Percentiles rank a stretch among this genome's conserved stretches.
These are phyloP conservation scores for Teratosphaeria viscida DNA, from an alignment of 2,329 filamentous ascomycete genomes.

Conservation along the genomic window DNA sequence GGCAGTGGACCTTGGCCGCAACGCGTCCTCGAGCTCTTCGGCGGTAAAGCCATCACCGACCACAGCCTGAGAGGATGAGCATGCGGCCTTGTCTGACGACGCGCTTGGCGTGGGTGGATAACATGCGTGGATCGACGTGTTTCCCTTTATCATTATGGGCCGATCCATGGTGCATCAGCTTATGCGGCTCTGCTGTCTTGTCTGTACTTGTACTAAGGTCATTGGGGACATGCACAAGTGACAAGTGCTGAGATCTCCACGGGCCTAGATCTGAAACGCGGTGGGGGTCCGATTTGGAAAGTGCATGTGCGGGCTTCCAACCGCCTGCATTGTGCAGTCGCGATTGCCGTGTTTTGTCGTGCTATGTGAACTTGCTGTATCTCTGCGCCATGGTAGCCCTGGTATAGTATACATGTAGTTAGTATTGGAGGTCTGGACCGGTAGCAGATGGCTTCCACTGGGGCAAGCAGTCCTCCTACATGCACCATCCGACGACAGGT, in stretches of 20 bases:
- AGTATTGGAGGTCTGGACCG: too few relatives aligned
- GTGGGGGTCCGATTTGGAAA: not conserved
- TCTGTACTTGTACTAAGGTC: not conserved
- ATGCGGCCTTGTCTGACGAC: constrained; percentile 11
- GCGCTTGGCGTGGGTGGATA: constrained; percentile 24
- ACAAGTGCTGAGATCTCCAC: not conserved
- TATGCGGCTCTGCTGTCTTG: not conserved
- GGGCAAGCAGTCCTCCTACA: too few relatives aligned
- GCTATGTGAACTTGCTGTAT: not conserved
- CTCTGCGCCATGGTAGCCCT: not conserved
- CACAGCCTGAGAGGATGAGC: not conserved
- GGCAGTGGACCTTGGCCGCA: constrained; percentile 11
- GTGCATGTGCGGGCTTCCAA: not conserved
- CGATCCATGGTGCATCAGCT: not conserved
- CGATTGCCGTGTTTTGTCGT: not conserved
- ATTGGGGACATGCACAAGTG: not conserved
- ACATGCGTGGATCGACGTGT: constrained; percentile 26
- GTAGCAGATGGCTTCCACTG: too few relatives aligned
- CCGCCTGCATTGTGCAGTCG: not conserved
- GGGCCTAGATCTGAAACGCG: not conserved
- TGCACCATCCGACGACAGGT: too few relatives aligned
- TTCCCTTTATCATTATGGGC: not conserved
- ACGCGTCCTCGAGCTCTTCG: constrained; percentile 29
- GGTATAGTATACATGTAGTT: too few relatives aligned
- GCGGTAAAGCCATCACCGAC: constrained; percentile 45